Base-by-base conservation (phyloP, 2,329 filamentous ascomycete genomes). In the Nigrospora sphaerica region DNA sequence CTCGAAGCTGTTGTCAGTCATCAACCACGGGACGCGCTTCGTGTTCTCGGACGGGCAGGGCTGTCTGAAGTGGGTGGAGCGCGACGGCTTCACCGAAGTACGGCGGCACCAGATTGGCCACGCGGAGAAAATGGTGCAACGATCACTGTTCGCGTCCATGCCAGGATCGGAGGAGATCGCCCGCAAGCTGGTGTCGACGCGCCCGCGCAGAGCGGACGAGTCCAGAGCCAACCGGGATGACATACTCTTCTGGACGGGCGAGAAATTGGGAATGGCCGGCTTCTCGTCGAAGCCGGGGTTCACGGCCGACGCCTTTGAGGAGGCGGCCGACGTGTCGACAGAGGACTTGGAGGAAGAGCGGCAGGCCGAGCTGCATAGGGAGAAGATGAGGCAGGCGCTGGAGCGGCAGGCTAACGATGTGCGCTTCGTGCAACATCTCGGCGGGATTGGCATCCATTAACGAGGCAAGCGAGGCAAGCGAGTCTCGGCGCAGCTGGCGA, bases 1-100 rank as follows among this genome's bases (percentile, higher is more conserved):
- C 37, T 87, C 88, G 10, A 93, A 93, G 58, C 72, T 97, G 2
- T 73, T 97, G 12, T 88, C 86, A 0, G 86, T 93, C 0, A 80
- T 83, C 5, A 82, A 83, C 14, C 92, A 97, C 54, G 92, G 92
- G 5, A 86, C 85, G 9, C 78, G 86, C 5, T 77, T 96, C 32
- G 88, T 89, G 16, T 87, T 87, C 53, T 88, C 88, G 3, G 92
- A 97, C 58, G 86, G 86, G 1, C 81, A 88, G 19, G 92, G 92
- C 0, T 81, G 85, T 43, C 65, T 97, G 52, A 92, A 89, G 62
- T 97, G 92, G 91, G 81, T 95, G 39, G 92, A 97, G 65, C 76
- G 91, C 33, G 89, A 96, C 58, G 90, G 87, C 1, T 72, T 74
- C 49, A 82, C 78, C 6, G 78, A 83, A 54, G 75, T 77, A 37